A percentile compares a stretch with the other conserved stretches of the same genome.
Evolutionary conservation across 2,329 filamentous ascomycete genomes (phyloP).

Genomic region (Colletotrichum incanum): DNA sequence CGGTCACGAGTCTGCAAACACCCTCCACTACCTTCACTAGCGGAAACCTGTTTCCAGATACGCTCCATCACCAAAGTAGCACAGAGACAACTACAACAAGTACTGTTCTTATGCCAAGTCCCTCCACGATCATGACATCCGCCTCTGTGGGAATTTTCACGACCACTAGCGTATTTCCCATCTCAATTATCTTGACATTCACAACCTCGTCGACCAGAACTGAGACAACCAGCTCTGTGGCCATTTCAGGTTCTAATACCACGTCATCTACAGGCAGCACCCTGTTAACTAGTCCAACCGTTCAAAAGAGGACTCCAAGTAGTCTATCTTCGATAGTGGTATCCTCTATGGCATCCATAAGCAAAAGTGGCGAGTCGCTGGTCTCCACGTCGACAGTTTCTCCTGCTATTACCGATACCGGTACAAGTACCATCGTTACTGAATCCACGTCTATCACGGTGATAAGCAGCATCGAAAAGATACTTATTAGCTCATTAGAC

Average conservation of each 20-base stretch:
- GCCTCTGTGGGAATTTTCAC: neutral
- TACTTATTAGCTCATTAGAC: too few species aligned
- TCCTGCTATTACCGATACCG: neutral
- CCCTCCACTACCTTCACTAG: neutral
- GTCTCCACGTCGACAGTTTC: neutral
- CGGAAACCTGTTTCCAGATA: neutral
- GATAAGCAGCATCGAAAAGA: neutral
- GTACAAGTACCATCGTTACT: neutral
- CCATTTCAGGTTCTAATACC: neutral
- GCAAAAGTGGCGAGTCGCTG: neutral
- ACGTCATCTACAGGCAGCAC: neutral
- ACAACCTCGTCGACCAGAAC: neutral
- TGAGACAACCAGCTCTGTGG: neutral
- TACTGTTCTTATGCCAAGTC: neutral
- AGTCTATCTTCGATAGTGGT: neutral
- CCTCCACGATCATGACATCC: neutral
- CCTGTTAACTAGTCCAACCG: neutral
- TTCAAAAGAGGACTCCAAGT: neutral
- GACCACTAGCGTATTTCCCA: neutral
- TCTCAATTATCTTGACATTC: neutral
- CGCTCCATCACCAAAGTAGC: neutral
- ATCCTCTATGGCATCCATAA: neutral
- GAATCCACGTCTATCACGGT: neutral
- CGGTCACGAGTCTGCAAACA: too few species aligned
- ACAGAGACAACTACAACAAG: neutral